Conservation (phyloP, 257 asterid genomes). For the Anisodus tanguticus region DNA sequence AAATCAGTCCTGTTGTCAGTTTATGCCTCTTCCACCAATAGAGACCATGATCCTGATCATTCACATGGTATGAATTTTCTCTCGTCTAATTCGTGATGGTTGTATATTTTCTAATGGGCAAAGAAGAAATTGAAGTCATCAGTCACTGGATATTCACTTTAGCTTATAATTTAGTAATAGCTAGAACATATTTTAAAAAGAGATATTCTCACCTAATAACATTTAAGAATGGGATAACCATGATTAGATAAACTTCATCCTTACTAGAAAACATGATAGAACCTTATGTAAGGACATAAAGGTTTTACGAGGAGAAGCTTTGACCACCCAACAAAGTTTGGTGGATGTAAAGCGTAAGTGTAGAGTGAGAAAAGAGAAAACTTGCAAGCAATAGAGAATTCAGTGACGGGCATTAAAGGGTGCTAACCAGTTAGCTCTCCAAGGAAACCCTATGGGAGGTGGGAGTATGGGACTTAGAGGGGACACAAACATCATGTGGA, state of each 20-base stretch:
- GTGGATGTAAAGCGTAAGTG: neutral
- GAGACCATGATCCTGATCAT: slow-evolving; percentile 59
- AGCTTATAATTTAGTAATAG: neutral
- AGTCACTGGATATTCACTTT: slow-evolving; percentile 19
- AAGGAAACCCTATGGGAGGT: neutral
- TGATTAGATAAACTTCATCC: neutral
- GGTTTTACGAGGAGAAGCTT: slow-evolving; percentile 15
- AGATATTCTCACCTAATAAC: neutral
- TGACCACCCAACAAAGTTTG: neutral
- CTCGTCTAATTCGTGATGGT: slow-evolving; percentile 30
- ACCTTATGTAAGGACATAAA: neutral
- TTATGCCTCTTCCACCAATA: slow-evolving; percentile 76
- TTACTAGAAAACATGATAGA: neutral
- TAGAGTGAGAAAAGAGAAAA: slow-evolving; percentile 11
- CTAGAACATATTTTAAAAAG: neutral
- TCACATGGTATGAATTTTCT: slow-evolving; percentile 73
- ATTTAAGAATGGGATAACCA: slow-evolving; percentile 12
- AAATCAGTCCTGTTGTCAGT: slow-evolving; percentile 97
- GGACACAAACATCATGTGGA: neutral
- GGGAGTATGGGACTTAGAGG: neutral
- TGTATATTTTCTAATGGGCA: slow-evolving; percentile 20
- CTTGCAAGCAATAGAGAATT: neutral
- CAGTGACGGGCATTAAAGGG: neutral
- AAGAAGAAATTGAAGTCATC: slow-evolving; percentile 18
- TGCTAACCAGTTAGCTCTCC: neutral